Evolutionary conservation across 164 flowering plant species (phyloP), one percentile per base, ranked within the genome.

Genomic region (Protea cynaroides): DNA sequence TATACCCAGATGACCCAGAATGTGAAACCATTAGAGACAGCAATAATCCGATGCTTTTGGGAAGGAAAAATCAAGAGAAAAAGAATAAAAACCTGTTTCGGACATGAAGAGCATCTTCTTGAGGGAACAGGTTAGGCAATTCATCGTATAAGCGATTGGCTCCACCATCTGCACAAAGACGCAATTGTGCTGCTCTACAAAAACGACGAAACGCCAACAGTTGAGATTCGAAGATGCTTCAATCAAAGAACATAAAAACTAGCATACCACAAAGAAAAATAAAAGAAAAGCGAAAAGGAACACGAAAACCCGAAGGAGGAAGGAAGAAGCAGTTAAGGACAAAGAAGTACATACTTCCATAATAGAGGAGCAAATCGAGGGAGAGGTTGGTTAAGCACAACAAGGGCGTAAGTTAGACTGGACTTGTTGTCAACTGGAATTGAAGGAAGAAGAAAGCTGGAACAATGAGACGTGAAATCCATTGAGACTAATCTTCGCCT

Each of bases 91-190:
- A 88, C 99, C 96, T 89, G 66, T 63, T 56, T 49, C 92, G 85
- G 65, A 94, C 82, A 69, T 72, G 66, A 2, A 60, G n/a, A 14
- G 79, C 82, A 58, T 86, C 88, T 70, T 85, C 82, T 19, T 78
- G 66, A 49, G 92, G 85, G 12, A 89, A 79, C 15, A 91, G 46
- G 18, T 25, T 69, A 29, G 97, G 97, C 85, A 94, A 65, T 65
- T 92, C 99, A 67, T 94, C 96, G 57, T 59, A 88, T 61, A 92
- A 4, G 0, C 94, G 88, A 67, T 94, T 94, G 0, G 99, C 96
- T 34, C 99, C 99, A 52, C 99, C 97, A 74, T 94, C 97, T 1
- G 99, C 97, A 36, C 97, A 94, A 4, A 91, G 38, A 36, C 85
- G 86, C n/a, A 91, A 56, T 36, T 65, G 71, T 68, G 97, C 99